Percentiles rank a stretch among this genome's conserved stretches.
phyloP scores from a whole-genome alignment of 768 basidiomycete genomes.

The Coprinellus micaceus region DNA sequence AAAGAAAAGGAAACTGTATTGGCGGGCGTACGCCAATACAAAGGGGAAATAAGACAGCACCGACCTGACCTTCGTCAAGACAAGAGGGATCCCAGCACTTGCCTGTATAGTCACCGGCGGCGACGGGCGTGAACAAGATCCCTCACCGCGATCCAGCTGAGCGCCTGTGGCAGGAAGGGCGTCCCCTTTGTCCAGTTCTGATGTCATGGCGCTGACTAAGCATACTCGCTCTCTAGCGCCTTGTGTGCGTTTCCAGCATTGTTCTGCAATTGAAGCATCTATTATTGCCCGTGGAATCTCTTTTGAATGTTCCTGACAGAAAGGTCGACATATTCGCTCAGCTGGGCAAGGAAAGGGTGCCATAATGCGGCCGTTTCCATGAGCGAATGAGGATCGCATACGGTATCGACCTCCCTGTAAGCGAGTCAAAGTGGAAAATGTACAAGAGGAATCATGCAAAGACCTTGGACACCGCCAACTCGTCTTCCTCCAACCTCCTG shows the following conservation, averaged over 20 bases:
- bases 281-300: conserved; percentile 1
- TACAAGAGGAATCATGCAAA: conserved; percentile 59
- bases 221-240: too few species aligned
- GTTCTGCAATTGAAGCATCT: conserved; percentile 6
- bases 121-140: background rate
- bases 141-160: background rate
- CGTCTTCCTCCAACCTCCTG: conserved; percentile 67
- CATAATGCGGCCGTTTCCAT: background rate
- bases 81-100: background rate
- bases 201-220: conserved; percentile 6
- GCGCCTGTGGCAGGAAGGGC: background rate
- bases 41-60: conserved; percentile 4
- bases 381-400: too few species aligned
- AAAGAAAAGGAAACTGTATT: conserved; percentile 3
- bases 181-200: conserved; percentile 4
- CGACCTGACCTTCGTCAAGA: background rate
- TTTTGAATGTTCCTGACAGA: conserved; percentile 1
- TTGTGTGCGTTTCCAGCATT: conserved; percentile 6
- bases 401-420: background rate
- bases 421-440: background rate
- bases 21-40: background rate
- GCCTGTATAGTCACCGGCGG: background rate
- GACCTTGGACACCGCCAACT: conserved; percentile 81
- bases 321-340: background rate
- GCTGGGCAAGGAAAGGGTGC: background rate